A percentile compares a stretch with the other conserved stretches of the same genome.
These are phyloP conservation scores for Skeletonema marinoi DNA, from an alignment of 108 stramenopile species.

Conservation along the genomic window DNA sequence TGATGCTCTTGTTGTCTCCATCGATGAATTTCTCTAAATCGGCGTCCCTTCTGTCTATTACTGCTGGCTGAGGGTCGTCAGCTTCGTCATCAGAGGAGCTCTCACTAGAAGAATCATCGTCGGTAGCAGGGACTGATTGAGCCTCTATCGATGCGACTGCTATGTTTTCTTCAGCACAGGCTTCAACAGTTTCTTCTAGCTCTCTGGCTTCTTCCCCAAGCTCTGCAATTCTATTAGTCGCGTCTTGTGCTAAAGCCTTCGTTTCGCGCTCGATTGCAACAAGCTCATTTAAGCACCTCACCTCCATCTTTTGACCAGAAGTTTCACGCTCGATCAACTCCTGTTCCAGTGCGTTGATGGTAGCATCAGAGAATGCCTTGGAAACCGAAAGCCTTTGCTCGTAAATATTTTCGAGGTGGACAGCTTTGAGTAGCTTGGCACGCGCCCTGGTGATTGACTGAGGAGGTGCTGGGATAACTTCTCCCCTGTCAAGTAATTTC, in stretches of 20 bases:
- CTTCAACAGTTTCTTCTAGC: conserved; percentile 20
- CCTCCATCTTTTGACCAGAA: conserved; percentile 46
- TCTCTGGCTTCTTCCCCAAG: conserved; percentile 31
- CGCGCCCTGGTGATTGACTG: conserved; percentile 36
- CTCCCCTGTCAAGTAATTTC: conserved; percentile 8
- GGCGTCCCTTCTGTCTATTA: neutral
- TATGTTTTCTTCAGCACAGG: conserved; percentile 12
- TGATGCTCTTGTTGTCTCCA: neutral
- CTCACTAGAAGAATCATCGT: conserved; percentile 27
- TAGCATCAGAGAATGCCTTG: conserved; percentile 52
- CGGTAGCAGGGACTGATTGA: conserved; percentile 9
- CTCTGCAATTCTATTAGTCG: conserved; percentile 13
- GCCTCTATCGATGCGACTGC: neutral
- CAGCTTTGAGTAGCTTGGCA: conserved; percentile 45
- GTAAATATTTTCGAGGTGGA: conserved; percentile 41
- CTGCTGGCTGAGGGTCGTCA: neutral
- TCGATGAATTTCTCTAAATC: neutral
- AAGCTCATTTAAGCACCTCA: conserved; percentile 49
- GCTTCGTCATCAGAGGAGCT: neutral
- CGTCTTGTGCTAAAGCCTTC: conserved; percentile 25
- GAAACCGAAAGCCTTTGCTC: conserved; percentile 39
- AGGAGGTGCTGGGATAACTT: conserved; percentile 34
- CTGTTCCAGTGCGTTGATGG: conserved; percentile 52
- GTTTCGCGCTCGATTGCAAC: conserved; percentile 39
- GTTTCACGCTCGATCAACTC: conserved; percentile 42